Evolutionary conservation across 2,329 filamentous ascomycete genomes (phyloP).

Genomic region (Coniochaeta pulveracea): DNA sequence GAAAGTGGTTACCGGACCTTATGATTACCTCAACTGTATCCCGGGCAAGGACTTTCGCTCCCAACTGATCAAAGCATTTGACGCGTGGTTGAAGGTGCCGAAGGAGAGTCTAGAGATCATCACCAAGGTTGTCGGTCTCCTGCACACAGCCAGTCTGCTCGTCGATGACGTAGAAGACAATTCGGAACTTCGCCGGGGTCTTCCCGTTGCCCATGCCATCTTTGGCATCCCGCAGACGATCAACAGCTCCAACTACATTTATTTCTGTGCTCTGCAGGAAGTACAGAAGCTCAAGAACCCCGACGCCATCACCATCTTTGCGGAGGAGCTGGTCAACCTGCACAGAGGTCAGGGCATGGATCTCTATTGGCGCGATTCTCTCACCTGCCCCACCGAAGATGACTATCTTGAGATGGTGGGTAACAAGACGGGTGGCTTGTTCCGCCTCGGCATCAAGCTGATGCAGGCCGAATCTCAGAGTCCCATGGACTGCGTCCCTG

Average conservation of each 20-base stretch:
- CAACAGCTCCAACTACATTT: slow-evolving; percentile 83
- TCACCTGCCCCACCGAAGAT: slow-evolving; percentile 75
- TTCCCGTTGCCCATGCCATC: slow-evolving; percentile 74
- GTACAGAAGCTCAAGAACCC: slow-evolving; percentile 62
- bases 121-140: slow-evolving; percentile 70
- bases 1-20: slow-evolving; percentile 65
- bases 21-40: slow-evolving; percentile 66
- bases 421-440: slow-evolving; percentile 83
- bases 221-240: slow-evolving; percentile 83
- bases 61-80: slow-evolving; percentile 71
- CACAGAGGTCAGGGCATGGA: slow-evolving; percentile 88
- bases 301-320: slow-evolving; percentile 57
- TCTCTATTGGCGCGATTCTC: slow-evolving; percentile 76
- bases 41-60: slow-evolving; percentile 79
- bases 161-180: slow-evolving; percentile 80
- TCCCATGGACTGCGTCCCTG: slow-evolving; percentile 60
- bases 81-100: slow-evolving; percentile 68
- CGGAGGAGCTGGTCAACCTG: slow-evolving; percentile 73
- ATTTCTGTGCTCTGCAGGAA: slow-evolving; percentile 70
- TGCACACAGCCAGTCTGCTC: slow-evolving; percentile 74
- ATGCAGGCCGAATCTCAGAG: slow-evolving; percentile 65
- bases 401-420: slow-evolving; percentile 92
- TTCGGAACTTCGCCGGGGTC: slow-evolving; percentile 62
- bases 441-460: slow-evolving; percentile 72
- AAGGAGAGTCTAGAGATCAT: slow-evolving; percentile 59